Conservation (phyloP, 1,284 basidiomycete species). For the Malassezia dermatis region DNA sequence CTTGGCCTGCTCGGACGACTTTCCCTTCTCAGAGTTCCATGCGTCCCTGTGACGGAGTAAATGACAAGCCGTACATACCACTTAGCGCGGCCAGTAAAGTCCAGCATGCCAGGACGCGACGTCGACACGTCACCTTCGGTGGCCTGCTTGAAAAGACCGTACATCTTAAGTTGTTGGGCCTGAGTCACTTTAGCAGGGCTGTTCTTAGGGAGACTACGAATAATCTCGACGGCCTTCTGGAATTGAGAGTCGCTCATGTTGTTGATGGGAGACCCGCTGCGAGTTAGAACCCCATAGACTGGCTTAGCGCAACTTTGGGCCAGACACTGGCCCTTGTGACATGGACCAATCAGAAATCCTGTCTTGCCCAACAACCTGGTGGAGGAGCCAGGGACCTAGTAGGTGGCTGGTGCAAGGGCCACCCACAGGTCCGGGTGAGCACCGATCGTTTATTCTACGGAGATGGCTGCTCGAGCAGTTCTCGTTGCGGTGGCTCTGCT, state of each 20-base stretch:
- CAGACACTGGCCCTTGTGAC: background rate
- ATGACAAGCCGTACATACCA: background rate
- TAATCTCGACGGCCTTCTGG: slow-evolving; percentile 31
- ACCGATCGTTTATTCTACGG: background rate
- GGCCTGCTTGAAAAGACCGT: slow-evolving; percentile 47
- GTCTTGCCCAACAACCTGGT: background rate
- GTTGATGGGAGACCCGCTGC: background rate
- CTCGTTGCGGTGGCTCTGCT: background rate
- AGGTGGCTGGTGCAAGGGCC: background rate
- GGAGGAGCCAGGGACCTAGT: background rate
- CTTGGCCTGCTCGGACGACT: slow-evolving; percentile 25
- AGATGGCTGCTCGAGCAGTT: background rate
- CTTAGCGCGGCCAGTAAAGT: slow-evolving; percentile 16
- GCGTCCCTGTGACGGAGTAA: slow-evolving; percentile 24
- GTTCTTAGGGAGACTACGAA: slow-evolving; percentile 30
- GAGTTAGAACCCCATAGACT: background rate
- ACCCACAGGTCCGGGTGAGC: background rate
- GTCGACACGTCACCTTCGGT: slow-evolving; percentile 44
- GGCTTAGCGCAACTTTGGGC: background rate
- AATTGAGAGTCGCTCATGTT: slow-evolving; percentile 27
- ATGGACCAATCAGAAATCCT: background rate
- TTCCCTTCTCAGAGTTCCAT: slow-evolving; percentile 30
- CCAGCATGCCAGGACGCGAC: slow-evolving; percentile 43
- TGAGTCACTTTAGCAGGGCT: slow-evolving; percentile 39
- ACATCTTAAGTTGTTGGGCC: slow-evolving; percentile 43